Conservation (phyloP, 768 basidiomycete genomes). For the Termitomyces sp. region DNA sequence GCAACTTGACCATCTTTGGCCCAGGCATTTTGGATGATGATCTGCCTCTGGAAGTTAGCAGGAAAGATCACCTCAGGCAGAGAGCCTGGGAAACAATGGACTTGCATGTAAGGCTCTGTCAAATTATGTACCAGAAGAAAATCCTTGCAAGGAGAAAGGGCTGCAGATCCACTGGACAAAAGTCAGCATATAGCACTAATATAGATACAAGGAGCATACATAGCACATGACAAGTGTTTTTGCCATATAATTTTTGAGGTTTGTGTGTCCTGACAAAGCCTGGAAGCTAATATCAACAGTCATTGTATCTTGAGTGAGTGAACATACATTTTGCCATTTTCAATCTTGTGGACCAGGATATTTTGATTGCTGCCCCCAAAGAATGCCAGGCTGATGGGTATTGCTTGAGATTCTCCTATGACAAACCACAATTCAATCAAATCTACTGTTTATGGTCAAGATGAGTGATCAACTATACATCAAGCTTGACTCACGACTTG, state of each 20-base stretch:
- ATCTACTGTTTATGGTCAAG: not conserved
- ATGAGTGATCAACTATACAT: not conserved
- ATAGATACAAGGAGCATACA: no score
- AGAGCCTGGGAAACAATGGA: not conserved
- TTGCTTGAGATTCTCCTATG: not conserved
- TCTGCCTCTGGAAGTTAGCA: slow-evolving; percentile 1
- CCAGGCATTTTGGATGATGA: slow-evolving; percentile 4
- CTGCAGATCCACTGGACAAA: not conserved
- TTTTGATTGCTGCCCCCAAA: slow-evolving; percentile 14
- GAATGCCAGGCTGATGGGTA: slow-evolving; percentile 6
- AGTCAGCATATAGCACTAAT: not conserved
- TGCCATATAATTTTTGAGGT: no score
- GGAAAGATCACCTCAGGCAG: slow-evolving; percentile 1
- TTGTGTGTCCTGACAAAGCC: no score
- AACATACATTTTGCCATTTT: slow-evolving; percentile 12
- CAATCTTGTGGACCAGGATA: not conserved
- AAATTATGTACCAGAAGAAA: not conserved
- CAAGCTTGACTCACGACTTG: not conserved
- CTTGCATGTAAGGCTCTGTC: not conserved
- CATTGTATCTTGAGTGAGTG: not conserved
- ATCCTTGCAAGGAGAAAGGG: not conserved
- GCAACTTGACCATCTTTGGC: slow-evolving; percentile 10
- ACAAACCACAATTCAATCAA: not conserved
- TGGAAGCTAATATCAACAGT: not conserved
- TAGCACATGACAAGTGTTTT: no score